These are phyloP conservation scores for Stipa capillata DNA, from an alignment of 176 grass and related monocot species.

Conservation along the genomic window DNA sequence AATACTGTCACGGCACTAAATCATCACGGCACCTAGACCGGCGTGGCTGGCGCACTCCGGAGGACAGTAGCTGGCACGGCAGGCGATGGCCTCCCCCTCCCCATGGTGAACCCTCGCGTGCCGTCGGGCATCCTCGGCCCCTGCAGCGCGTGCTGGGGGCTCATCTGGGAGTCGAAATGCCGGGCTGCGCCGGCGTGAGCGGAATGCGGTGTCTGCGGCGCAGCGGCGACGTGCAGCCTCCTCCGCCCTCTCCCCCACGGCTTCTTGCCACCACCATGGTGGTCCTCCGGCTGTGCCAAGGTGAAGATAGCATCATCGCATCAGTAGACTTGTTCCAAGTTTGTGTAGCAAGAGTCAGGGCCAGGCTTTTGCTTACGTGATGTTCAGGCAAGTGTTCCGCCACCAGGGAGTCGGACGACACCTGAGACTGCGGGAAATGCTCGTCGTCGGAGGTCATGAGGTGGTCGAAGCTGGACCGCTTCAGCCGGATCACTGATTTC, in stretches of 20 bases:
- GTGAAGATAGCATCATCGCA: too few species aligned
- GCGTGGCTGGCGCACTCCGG: not conserved
- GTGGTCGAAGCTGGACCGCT: slow-evolving; percentile 15
- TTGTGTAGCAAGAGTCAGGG: too few species aligned
- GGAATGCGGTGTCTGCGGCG: not conserved
- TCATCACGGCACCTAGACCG: not conserved
- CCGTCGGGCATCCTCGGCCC: slow-evolving; percentile 58
- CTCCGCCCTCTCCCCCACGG: slow-evolving; percentile 44
- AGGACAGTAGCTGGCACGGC: not conserved
- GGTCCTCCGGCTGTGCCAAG: slow-evolving; percentile 4
- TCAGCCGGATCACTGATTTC: slow-evolving; percentile 18
- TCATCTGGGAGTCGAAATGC: not conserved
- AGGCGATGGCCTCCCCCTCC: slow-evolving; percentile 23
- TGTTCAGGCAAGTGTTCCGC: slow-evolving; percentile 14
- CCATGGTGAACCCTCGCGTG: slow-evolving; percentile 56
- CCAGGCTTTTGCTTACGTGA: not conserved
- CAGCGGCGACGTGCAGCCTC: slow-evolving; percentile 2
- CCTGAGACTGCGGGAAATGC: not conserved
- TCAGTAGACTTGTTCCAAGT: too few species aligned
- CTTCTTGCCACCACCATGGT: not conserved
- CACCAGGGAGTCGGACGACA: not conserved
- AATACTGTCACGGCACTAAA: not conserved
- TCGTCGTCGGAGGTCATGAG: slow-evolving; percentile 25
- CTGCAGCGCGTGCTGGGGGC: slow-evolving; percentile 5
- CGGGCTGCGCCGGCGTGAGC: not conserved